Evolutionary conservation across 129 eudicot genomes (phyloP).

Genomic region (Glebionis coronaria): DNA sequence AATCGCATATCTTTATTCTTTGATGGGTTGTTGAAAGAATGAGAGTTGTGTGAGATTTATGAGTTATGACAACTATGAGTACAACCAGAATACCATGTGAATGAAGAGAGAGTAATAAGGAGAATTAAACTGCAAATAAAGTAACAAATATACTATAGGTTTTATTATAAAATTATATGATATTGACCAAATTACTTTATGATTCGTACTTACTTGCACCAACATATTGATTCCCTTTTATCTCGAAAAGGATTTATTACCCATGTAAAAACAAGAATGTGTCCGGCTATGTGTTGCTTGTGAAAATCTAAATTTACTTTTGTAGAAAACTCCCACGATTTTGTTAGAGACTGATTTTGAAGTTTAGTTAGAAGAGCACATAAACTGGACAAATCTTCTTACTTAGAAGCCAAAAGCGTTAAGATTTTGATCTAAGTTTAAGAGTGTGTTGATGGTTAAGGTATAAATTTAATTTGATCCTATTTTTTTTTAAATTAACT

Average conservation of each 20-base stretch:
- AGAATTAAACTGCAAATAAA: slow-evolving; percentile 6
- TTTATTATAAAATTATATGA: not conserved
- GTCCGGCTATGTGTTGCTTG: too few relatives aligned
- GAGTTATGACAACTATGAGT: slow-evolving; percentile 25
- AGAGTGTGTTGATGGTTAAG: too few relatives aligned
- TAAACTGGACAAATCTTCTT: too few relatives aligned
- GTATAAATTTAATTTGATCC: too few relatives aligned
- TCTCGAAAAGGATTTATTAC: not conserved
- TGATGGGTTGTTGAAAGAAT: slow-evolving; percentile 10
- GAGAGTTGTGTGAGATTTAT: slow-evolving; percentile 11
- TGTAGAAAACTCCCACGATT: too few relatives aligned
- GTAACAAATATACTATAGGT: slow-evolving; percentile 9
- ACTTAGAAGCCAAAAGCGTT: too few relatives aligned
- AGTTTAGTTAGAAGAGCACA: too few relatives aligned
- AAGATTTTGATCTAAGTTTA: too few relatives aligned
- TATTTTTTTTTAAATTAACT: too few relatives aligned
- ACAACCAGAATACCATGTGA: slow-evolving; percentile 31
- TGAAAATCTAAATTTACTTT: too few relatives aligned
- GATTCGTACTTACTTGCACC: not conserved
- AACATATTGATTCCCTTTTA: slow-evolving; percentile 11
- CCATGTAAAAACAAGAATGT: not conserved
- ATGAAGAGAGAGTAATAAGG: slow-evolving; percentile 7
- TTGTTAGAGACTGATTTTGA: too few relatives aligned
- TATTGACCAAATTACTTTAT: not conserved
- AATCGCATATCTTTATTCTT: slow-evolving; percentile 20